phyloP scores from a whole-genome alignment of 306 rosid genomes.

The Oxytropis ochrocephala region DNA sequence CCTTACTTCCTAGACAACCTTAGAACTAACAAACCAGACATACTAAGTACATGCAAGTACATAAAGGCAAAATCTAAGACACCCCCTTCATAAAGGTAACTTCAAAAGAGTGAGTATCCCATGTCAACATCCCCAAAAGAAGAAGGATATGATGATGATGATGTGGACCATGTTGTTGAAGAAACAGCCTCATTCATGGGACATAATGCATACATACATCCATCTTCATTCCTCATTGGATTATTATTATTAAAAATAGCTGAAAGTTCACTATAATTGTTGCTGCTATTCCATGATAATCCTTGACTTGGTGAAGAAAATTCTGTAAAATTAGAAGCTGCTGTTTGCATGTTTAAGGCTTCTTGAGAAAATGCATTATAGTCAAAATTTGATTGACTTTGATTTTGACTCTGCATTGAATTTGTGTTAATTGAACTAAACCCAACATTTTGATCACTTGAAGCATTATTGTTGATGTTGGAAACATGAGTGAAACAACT shows the following conservation, averaged over 20 bases:
- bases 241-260: conserved; percentile 37
- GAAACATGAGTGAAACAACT: conserved; percentile 68
- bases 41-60: neutral
- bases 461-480: conserved; percentile 19
- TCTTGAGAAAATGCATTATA: conserved; percentile 24
- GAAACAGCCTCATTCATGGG: conserved; percentile 35
- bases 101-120: conserved; percentile 30
- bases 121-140: conserved; percentile 61
- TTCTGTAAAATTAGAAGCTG: conserved; percentile 11
- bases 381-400: conserved; percentile 20
- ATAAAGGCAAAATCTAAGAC: neutral
- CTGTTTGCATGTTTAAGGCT: no score
- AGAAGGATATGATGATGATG: conserved; percentile 50
- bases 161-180: conserved; percentile 35
- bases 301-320: conserved; percentile 41
- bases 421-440: conserved; percentile 14
- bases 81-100: neutral
- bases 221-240: conserved; percentile 42
- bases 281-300: conserved; percentile 40
- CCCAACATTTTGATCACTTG: conserved; percentile 24
- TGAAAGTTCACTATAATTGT: conserved; percentile 51
- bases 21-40: neutral
- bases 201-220: conserved; percentile 31
- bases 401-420: conserved; percentile 8
- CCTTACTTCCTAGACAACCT: neutral